Percentiles rank a stretch among this genome's conserved stretches.
These are phyloP conservation scores for Phaeosphaeriaceae sp. DNA, from an alignment of 2,329 filamentous ascomycete genomes.

Conservation along the genomic window DNA sequence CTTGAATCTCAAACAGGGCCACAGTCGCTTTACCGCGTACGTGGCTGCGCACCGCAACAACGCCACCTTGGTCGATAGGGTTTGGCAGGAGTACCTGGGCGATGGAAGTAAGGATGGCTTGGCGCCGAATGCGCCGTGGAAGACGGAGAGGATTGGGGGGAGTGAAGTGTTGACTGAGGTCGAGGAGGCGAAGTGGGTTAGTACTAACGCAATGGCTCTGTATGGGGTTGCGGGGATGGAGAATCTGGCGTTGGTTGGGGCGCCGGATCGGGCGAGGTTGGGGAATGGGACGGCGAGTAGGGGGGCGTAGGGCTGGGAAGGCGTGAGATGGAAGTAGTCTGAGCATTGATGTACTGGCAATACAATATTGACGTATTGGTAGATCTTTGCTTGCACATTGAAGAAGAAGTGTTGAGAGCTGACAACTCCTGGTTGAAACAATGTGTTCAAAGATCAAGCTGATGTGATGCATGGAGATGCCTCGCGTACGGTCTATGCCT, in stretches of 20 bases:
- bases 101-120: conserved; percentile 45
- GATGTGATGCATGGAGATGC: no score
- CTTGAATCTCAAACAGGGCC: conserved; percentile 62
- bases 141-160: conserved; percentile 52
- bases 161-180: conserved; percentile 57
- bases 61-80: conserved; percentile 57
- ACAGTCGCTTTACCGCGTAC: conserved; percentile 67
- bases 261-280: conserved; percentile 23
- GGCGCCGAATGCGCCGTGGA: conserved; percentile 54
- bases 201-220: conserved; percentile 64
- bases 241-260: conserved; percentile 56
- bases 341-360: no score
- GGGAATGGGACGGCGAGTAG: conserved; percentile 16
- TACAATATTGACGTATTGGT: no score
- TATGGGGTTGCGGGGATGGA: conserved; percentile 67
- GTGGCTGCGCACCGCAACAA: conserved; percentile 57
- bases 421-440: no score
- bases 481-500: no score
- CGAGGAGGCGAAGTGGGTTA: conserved; percentile 65
- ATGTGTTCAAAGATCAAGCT: no score
- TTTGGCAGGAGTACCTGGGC: conserved; percentile 64
- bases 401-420: no score
- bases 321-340: no score
- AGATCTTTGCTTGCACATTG: no score
- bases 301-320: no score